These are phyloP conservation scores for Raddia distichophylla DNA, from an alignment of 176 grass and related monocot species.

Conservation along the genomic window DNA sequence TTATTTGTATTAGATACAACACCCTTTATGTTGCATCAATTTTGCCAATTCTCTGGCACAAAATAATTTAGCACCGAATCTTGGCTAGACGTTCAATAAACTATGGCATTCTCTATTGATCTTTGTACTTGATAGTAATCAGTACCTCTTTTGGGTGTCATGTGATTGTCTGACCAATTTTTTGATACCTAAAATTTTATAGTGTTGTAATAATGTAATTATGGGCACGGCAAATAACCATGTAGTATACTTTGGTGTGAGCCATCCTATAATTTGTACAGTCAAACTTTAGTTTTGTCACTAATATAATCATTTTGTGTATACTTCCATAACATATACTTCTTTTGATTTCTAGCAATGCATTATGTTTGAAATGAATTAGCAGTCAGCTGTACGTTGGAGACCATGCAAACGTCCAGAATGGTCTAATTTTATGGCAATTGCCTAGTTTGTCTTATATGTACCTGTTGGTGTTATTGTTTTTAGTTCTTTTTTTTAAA, in stretches of 20 bases:
- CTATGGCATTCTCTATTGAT: not conserved
- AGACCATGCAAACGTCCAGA: constrained; percentile 11
- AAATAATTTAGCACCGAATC: constrained; percentile 29
- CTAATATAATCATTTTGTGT: constrained; percentile 20
- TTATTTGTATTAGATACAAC: constrained; percentile 31
- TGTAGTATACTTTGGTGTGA: not conserved
- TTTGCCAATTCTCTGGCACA: constrained; percentile 21
- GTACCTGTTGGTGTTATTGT: constrained; percentile 20
- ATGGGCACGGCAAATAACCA: not conserved
- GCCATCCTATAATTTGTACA: constrained; percentile 2
- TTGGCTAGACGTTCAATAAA: constrained; percentile 12
- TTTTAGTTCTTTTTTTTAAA: not conserved
- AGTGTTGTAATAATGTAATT: not conserved
- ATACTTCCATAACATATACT: not conserved
- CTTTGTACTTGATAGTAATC: constrained; percentile 17
- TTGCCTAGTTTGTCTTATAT: not conserved
- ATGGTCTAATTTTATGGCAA: constrained; percentile 5
- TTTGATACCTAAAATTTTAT: not conserved
- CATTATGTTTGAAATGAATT: constrained; percentile 14
- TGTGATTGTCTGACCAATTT: not conserved
- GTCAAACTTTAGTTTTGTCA: constrained; percentile 17
- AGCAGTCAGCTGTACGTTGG: not conserved
- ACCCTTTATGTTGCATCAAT: not conserved
- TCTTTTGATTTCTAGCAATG: constrained; percentile 7
- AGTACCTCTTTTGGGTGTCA: constrained; percentile 5